These are phyloP conservation scores for Phaeoacremonium minimum DNA, from an alignment of 2,329 filamentous ascomycete genomes.

Conservation along the genomic window DNA sequence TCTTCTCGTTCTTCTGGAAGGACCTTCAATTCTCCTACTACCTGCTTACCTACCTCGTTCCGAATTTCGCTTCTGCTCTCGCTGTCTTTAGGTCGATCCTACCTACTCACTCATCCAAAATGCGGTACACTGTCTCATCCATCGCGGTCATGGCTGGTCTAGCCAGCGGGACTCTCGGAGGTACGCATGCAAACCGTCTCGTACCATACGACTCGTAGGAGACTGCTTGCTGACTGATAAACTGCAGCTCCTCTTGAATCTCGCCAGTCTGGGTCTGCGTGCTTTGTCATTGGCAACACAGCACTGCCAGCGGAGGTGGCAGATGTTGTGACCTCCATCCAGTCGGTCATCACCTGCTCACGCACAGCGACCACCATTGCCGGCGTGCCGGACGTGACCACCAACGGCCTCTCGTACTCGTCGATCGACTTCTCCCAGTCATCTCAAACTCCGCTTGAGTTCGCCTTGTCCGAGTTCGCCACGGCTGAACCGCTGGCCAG, in stretches of 20 bases:
- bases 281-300: slow-evolving; percentile 49
- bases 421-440: slow-evolving; percentile 52
- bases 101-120: no score
- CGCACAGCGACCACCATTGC: slow-evolving; percentile 39
- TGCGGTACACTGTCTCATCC: no score
- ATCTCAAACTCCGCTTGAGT: slow-evolving; percentile 40
- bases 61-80: no score
- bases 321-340: slow-evolving; percentile 34
- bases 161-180: no score
- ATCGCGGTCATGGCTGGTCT: no score
- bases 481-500: slow-evolving; percentile 43
- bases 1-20: no score
- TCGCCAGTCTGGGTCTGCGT: slow-evolving; percentile 32
- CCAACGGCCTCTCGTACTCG: slow-evolving; percentile 45
- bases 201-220: no score
- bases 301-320: slow-evolving; percentile 46
- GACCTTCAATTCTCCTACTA: no score
- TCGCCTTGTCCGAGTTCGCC: slow-evolving; percentile 49
- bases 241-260: slow-evolving; percentile 8
- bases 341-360: slow-evolving; percentile 44
- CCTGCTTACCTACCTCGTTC: no score
- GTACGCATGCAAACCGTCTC: no score
- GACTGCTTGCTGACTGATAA: neutral
- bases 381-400: slow-evolving; percentile 52
- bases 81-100: no score